Evolutionary conservation across 1,284 basidiomycete genomes (phyloP).

Genomic region (Ceratobasidium sp.): DNA sequence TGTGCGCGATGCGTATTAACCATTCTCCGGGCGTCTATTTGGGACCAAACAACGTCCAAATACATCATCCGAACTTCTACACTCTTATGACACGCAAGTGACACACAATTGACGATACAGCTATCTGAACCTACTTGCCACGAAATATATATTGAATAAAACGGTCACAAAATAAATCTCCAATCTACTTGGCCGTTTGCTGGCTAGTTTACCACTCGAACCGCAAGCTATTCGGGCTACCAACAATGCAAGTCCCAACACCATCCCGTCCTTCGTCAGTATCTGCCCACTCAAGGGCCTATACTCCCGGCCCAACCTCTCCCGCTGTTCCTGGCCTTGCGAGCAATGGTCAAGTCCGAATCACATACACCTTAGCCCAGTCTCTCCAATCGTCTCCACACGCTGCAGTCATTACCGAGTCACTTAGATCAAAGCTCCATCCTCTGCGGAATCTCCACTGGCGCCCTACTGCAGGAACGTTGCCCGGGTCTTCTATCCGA

Average conservation of each 20-base stretch:
- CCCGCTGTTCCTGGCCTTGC: conserved; percentile 1
- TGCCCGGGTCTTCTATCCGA: conserved; percentile 61
- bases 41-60: no score
- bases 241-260: conserved; percentile 8
- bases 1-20: no score
- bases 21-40: no score
- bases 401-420: conserved; percentile 13
- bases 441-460: conserved; percentile 91
- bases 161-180: no score
- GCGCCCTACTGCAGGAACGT: conserved; percentile 70
- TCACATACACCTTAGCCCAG: conserved; percentile 33
- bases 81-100: no score
- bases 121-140: no score
- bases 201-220: no score
- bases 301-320: conserved; percentile 20
- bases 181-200: no score
- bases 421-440: conserved; percentile 25
- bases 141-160: no score
- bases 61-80: no score
- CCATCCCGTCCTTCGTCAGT: conserved; percentile 23
- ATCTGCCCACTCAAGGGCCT: background rate
- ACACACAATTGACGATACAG: no score
- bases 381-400: conserved; percentile 31
- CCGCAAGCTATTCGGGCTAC: no score
- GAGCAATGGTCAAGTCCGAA: conserved; percentile 19